These are phyloP conservation scores for Penicillium sp. DNA, from an alignment of 2,329 filamentous ascomycete species.

Conservation along the genomic window DNA sequence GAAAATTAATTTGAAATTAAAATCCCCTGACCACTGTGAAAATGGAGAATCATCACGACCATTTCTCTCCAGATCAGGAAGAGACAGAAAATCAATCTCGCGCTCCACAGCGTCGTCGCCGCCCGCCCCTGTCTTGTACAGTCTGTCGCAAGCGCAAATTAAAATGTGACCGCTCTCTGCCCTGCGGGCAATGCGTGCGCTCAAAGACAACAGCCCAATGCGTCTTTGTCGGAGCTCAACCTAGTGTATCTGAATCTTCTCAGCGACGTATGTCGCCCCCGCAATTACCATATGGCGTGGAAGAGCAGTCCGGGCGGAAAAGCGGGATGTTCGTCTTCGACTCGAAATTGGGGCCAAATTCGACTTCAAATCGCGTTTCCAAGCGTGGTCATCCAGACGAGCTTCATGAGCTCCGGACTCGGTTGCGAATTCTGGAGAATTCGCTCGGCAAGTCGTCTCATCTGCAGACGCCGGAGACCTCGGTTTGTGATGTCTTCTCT, in stretches of 20 bases:
- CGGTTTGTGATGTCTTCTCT: conserved; percentile 17
- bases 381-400: conserved; percentile 30
- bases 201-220: conserved; percentile 54
- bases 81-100: conserved; percentile 7
- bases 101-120: conserved; percentile 52
- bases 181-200: conserved; percentile 63
- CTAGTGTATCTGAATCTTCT: conserved; percentile 1
- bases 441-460: conserved; percentile 24
- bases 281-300: conserved; percentile 6
- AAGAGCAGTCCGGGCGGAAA: conserved; percentile 16
- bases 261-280: conserved; percentile 20
- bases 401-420: conserved; percentile 31
- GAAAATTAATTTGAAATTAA: background rate
- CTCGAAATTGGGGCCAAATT: conserved; percentile 28
- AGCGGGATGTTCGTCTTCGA: conserved; percentile 37
- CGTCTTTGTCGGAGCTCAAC: conserved; percentile 47
- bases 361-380: conserved; percentile 21
- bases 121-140: conserved; percentile 66
- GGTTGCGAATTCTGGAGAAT: conserved; percentile 30
- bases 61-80: conserved; percentile 1
- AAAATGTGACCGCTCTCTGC: conserved; percentile 72
- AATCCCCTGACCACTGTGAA: background rate
- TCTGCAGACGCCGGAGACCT: conserved; percentile 29
- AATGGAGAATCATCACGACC: conserved; percentile 15
- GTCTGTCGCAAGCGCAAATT: conserved; percentile 74